These are phyloP conservation scores for Aleurites moluccanus DNA, from an alignment of 441 rosid species.

Conservation along the genomic window DNA sequence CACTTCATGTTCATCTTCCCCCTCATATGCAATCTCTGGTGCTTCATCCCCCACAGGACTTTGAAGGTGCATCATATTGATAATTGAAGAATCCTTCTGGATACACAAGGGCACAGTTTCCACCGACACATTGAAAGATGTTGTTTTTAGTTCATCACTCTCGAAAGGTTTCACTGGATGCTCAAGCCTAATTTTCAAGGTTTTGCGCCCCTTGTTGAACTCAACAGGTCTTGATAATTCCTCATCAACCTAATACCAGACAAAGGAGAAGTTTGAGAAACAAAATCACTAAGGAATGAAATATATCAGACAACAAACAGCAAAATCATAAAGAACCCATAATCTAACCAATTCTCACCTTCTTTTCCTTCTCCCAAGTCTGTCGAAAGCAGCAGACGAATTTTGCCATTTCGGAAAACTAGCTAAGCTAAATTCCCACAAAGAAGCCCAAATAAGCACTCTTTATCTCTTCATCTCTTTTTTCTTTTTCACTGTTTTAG, in stretches of 20 bases:
- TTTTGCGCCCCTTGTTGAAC: conserved; percentile 30
- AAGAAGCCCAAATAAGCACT: conserved; percentile 10
- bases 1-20: conserved; percentile 77
- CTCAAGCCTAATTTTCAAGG: conserved; percentile 53
- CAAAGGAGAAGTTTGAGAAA: conserved; percentile 11
- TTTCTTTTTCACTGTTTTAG: not conserved
- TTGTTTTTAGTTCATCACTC: conserved; percentile 45
- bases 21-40: conserved; percentile 59
- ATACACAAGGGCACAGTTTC: conserved; percentile 21
- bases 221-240: conserved; percentile 32
- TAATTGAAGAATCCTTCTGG: conserved; percentile 25
- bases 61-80: conserved; percentile 36
- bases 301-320: conserved; percentile 12
- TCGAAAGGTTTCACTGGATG: conserved; percentile 59
- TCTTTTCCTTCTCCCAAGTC: conserved; percentile 34
- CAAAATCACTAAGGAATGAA: not conserved
- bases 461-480: not conserved
- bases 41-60: conserved; percentile 37
- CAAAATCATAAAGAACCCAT: not conserved
- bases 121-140: conserved; percentile 35
- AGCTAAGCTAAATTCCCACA: conserved; percentile 15
- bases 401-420: conserved; percentile 40
- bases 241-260: conserved; percentile 39
- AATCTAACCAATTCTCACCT: conserved; percentile 40
- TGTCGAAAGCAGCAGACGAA: conserved; percentile 46